A percentile compares a stretch with the other conserved stretches of the same genome.
phyloP scores from a whole-genome alignment of 345 rosid genomes.

The Nasturtium officinale region DNA sequence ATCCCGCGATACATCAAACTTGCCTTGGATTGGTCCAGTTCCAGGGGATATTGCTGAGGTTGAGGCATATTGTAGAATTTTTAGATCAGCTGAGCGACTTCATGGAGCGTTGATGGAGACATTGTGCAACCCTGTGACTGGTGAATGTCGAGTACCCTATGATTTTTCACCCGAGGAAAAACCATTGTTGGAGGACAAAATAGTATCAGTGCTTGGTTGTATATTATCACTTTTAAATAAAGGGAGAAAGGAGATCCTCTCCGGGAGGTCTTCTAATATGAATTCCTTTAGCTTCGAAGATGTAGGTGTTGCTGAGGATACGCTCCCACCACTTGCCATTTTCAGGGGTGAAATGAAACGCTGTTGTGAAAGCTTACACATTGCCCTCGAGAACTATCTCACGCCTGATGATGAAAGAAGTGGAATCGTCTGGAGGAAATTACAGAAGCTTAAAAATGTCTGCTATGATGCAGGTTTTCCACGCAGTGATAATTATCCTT shows the following conservation, averaged over 20 bases:
- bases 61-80: conserved; percentile 94
- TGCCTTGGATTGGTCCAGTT: conserved; percentile 89
- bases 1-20: conserved; percentile 65
- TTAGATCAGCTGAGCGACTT: conserved; percentile 79
- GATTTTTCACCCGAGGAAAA: conserved; percentile 79
- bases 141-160: conserved; percentile 79
- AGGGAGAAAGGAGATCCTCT: conserved; percentile 90
- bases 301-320: conserved; percentile 58
- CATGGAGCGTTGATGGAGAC: conserved; percentile 91
- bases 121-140: conserved; percentile 91
- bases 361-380: conserved; percentile 90
- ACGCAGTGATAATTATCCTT: conserved; percentile 66
- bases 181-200: conserved; percentile 85
- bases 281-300: conserved; percentile 55
- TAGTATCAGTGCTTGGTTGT: conserved; percentile 92
- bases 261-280: conserved; percentile 73
- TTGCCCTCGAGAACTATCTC: conserved; percentile 85
- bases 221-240: conserved; percentile 79
- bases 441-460: conserved; percentile 90
- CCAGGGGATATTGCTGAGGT: conserved; percentile 98
- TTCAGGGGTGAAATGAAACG: conserved; percentile 96
- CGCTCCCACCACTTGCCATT: conserved; percentile 88
- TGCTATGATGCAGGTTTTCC: conserved; percentile 91
- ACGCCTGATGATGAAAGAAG: conserved; percentile 71
- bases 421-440: conserved; percentile 77